Evolutionary conservation across 192 early-diverging fungal genomes (phyloP).

Genomic region (Mortierella hygrophila): DNA sequence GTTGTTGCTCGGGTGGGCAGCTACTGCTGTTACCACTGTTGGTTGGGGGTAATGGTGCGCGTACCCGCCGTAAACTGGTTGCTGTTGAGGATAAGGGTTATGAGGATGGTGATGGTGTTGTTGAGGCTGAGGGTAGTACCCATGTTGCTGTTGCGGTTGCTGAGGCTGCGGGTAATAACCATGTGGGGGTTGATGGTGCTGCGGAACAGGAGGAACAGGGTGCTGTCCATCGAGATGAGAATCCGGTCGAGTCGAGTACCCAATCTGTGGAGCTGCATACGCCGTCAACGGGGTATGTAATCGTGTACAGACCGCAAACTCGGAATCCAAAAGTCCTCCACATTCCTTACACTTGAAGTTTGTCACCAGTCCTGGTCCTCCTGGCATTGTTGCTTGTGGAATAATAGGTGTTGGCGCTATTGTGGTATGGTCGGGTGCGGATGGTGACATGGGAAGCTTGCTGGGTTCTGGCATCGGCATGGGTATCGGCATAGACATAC

Average conservation of each 20-base stretch:
- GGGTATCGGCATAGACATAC: not conserved
- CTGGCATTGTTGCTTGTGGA: not conserved
- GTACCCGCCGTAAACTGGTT: not conserved
- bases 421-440: not conserved
- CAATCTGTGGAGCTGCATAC: not conserved
- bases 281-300: conserved; percentile 5
- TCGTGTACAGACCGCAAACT: conserved; percentile 3
- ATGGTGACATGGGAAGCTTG: not conserved
- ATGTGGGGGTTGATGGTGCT: not conserved
- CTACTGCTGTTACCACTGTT: not conserved
- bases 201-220: not conserved
- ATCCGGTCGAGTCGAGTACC: not conserved
- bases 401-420: not conserved
- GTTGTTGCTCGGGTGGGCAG: not conserved
- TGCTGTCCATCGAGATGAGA: not conserved
- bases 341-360: conserved; percentile 13
- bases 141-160: not conserved
- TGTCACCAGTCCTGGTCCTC: conserved; percentile 10
- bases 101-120: not conserved
- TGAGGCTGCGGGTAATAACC: conserved; percentile 3
- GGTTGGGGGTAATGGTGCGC: not conserved
- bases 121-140: not conserved
- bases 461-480: not conserved
- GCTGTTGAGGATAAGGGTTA: not conserved
- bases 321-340: conserved; percentile 11